phyloP scores from a whole-genome alignment of 2,329 filamentous ascomycete genomes.

The Fusarium gaditjirri region DNA sequence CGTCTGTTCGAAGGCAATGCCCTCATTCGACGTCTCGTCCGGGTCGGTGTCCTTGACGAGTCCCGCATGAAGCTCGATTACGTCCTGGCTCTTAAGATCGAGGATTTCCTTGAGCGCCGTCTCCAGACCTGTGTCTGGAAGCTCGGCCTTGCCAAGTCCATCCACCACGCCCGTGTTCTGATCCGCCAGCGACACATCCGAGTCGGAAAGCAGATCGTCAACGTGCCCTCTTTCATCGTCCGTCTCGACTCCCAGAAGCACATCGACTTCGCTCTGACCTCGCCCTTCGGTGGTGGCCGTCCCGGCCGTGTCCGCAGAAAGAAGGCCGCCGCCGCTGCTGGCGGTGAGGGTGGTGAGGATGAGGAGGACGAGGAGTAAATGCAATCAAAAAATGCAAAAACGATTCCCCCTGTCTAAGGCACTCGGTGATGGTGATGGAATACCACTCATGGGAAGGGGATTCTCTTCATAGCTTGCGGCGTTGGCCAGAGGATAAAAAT shows the following conservation, averaged over 20 bases:
- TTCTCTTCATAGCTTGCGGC: constrained; percentile 62
- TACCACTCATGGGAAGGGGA: constrained; percentile 53
- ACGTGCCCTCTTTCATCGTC: constrained; percentile 99
- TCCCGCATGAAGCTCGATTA: constrained; percentile 99
- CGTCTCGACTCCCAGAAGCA: constrained; percentile 99
- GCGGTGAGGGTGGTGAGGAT: constrained; percentile 80
- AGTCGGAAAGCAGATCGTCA: constrained; percentile 99
- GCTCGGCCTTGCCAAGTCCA: constrained; percentile 99
- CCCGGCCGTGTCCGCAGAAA: constrained; percentile 98
- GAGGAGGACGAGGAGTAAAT: constrained; percentile 85
- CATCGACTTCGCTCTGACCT: constrained; percentile 98
- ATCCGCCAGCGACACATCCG: constrained; percentile 99
- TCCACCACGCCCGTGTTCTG: constrained; percentile 99
- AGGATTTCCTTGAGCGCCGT: constrained; percentile 99
- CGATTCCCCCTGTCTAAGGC: constrained; percentile 46
- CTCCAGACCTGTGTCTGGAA: constrained; percentile 99
- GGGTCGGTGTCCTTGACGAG: constrained; percentile 99
- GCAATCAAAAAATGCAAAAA: constrained; percentile 47
- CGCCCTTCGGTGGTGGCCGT: constrained; percentile 96
- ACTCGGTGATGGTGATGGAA: constrained; percentile 49
- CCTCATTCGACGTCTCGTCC: constrained; percentile 99
- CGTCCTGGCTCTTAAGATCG: constrained; percentile 98
- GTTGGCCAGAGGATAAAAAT: constrained; percentile 62
- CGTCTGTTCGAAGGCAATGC: constrained; percentile 99
- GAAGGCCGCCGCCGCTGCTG: constrained; percentile 98